These are phyloP conservation scores for Boletus reticulatus DNA, from an alignment of 768 basidiomycete genomes.

Conservation along the genomic window DNA sequence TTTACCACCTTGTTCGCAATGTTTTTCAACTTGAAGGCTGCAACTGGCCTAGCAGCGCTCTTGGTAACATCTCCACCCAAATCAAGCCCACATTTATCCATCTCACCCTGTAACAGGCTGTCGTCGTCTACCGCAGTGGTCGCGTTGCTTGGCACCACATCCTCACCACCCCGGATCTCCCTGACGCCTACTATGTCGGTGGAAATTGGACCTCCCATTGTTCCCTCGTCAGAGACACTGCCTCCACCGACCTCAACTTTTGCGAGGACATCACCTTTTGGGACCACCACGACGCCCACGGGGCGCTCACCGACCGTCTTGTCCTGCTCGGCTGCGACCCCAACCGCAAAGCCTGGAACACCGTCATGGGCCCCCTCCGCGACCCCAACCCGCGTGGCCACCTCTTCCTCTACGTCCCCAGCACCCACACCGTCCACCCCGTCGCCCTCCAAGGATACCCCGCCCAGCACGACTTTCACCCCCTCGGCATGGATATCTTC, in stretches of 20 bases:
- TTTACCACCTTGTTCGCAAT: neutral
- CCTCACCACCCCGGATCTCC: slow-evolving; percentile 42
- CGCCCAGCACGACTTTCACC: slow-evolving; percentile 61
- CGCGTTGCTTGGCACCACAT: slow-evolving; percentile 40
- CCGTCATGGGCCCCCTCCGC: slow-evolving; percentile 67
- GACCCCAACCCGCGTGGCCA: slow-evolving; percentile 58
- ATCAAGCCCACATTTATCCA: neutral
- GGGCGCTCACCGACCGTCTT: slow-evolving; percentile 40
- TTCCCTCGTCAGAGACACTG: slow-evolving; percentile 34
- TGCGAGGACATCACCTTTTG: slow-evolving; percentile 71
- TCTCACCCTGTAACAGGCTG: slow-evolving; percentile 30
- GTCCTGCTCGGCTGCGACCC: slow-evolving; percentile 45
- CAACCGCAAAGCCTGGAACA: slow-evolving; percentile 63
- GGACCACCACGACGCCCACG: slow-evolving; percentile 48
- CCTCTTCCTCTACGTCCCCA: slow-evolving; percentile 53
- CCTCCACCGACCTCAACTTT: slow-evolving; percentile 35
- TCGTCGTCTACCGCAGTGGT: slow-evolving; percentile 45
- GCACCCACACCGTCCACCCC: slow-evolving; percentile 32
- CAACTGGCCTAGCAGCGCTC: slow-evolving; percentile 5
- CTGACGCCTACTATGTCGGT: slow-evolving; percentile 48
- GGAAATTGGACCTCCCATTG: slow-evolving; percentile 52
- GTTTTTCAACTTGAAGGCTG: slow-evolving; percentile 6
- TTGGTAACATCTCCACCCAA: slow-evolving; percentile 1
- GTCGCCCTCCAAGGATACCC: slow-evolving; percentile 55
- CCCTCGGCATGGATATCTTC: slow-evolving; percentile 61